A percentile compares a stretch with the other conserved stretches of the same genome.
Evolutionary conservation across 2,329 filamentous ascomycete species (phyloP).

Genomic region (Aspergillus sp.): DNA sequence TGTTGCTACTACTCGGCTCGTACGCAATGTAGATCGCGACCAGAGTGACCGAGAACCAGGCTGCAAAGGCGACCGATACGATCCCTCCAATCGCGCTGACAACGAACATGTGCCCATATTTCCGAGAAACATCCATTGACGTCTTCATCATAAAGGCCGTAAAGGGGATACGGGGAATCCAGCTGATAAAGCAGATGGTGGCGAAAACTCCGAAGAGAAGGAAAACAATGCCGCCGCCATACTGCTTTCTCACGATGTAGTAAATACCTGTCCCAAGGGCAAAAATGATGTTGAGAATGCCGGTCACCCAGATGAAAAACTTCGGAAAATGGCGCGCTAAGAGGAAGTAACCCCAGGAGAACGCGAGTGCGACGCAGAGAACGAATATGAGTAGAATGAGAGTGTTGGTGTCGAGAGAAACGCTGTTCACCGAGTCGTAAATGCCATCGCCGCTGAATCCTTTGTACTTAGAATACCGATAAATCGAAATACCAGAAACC

Average conservation of each 20-base stretch:
- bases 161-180: slow-evolving; percentile 89
- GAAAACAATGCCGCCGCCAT: slow-evolving; percentile 83
- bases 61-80: slow-evolving; percentile 70
- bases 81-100: slow-evolving; percentile 83
- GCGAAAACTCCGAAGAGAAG: slow-evolving; percentile 78
- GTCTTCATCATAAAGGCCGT: slow-evolving; percentile 87
- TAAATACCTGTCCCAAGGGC: slow-evolving; percentile 84
- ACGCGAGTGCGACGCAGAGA: slow-evolving; percentile 68
- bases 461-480: slow-evolving; percentile 68
- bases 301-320: slow-evolving; percentile 89
- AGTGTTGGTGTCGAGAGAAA: slow-evolving; percentile 76
- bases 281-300: slow-evolving; percentile 81
- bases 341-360: slow-evolving; percentile 77
- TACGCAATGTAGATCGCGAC: slow-evolving; percentile 85
- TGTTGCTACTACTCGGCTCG: slow-evolving; percentile 54
- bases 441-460: slow-evolving; percentile 69
- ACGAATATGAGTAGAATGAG: slow-evolving; percentile 81
- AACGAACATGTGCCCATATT: slow-evolving; percentile 80
- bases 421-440: slow-evolving; percentile 66
- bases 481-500: slow-evolving; percentile 72
- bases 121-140: slow-evolving; percentile 79
- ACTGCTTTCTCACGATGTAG: slow-evolving; percentile 76
- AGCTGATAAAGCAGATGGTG: slow-evolving; percentile 79
- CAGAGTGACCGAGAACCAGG: slow-evolving; percentile 83
- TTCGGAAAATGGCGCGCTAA: slow-evolving; percentile 77